phyloP scores from a whole-genome alignment of 2,329 filamentous ascomycete species.

The Hymenoscyphus infarciens region DNA sequence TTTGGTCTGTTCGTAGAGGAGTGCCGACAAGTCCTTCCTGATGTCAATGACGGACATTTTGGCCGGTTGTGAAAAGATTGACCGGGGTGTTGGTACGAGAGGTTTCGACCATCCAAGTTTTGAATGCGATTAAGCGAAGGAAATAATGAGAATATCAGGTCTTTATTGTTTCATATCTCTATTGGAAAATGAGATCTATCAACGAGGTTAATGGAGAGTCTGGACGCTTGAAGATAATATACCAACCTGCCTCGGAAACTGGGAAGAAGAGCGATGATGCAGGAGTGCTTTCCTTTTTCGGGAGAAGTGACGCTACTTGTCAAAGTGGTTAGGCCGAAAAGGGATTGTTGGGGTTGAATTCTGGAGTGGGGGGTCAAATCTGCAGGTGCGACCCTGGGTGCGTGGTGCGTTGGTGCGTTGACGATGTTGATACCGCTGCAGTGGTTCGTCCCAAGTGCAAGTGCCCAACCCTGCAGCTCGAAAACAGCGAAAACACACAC shows the following conservation, averaged over 20 bases:
- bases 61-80: not conserved
- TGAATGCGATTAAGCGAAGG: not conserved
- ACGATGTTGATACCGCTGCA: not conserved
- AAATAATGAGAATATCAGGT: not conserved
- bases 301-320: not conserved
- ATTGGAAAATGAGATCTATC: not conserved
- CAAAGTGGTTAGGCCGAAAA: not conserved
- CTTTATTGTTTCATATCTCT: not conserved
- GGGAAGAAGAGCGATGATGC: not conserved
- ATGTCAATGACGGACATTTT: constrained; percentile 65
- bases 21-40: constrained; percentile 66
- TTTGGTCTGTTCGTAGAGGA: constrained; percentile 66
- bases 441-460: not conserved
- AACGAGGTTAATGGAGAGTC: not conserved
- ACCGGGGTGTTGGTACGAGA: not conserved
- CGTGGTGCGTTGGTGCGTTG: no score
- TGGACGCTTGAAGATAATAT: not conserved
- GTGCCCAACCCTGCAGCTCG: no score
- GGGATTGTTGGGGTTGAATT: not conserved
- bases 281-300: constrained; percentile 1
- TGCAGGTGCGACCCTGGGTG: not conserved
- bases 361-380: not conserved
- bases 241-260: not conserved
- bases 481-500: no score
- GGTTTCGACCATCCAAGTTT: not conserved